A percentile compares a stretch with the other conserved stretches of the same genome.
Conservation (phyloP, 768 basidiomycete genomes). For the Cystobasidiopsis lactophilus region DNA sequence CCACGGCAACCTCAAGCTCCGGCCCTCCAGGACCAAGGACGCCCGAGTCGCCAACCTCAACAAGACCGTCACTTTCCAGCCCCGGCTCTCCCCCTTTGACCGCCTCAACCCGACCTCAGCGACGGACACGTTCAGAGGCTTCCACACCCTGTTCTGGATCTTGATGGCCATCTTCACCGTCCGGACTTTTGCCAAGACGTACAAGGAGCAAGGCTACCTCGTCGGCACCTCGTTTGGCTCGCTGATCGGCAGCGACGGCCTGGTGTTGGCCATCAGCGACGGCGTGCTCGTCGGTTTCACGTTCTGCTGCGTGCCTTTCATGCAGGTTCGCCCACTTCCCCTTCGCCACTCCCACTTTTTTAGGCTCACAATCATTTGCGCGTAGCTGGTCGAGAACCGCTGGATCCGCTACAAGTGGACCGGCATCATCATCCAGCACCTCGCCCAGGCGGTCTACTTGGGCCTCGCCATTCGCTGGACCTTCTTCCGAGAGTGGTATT, state of each 20-base stretch:
- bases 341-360: too few relatives aligned
- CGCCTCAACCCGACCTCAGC: constrained; percentile 8
- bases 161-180: constrained; percentile 57
- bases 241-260: constrained; percentile 66
- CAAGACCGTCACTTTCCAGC: background rate
- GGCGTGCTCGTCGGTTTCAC: constrained; percentile 56
- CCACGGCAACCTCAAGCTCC: constrained; percentile 4
- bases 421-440: constrained; percentile 57
- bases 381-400: constrained; percentile 38
- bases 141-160: constrained; percentile 79
- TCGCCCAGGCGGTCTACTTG: constrained; percentile 52
- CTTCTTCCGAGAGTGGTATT: constrained; percentile 34
- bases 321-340: constrained; percentile 30
- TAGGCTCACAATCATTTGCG: background rate
- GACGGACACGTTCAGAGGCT: constrained; percentile 23
- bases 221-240: constrained; percentile 59
- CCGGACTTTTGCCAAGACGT: constrained; percentile 32
- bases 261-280: constrained; percentile 63
- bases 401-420: constrained; percentile 63
- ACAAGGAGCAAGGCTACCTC: constrained; percentile 54
- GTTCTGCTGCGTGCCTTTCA: constrained; percentile 55
- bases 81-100: constrained; percentile 7
- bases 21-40: constrained; percentile 5
- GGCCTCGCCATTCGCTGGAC: constrained; percentile 64
- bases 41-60: constrained; percentile 9